phyloP scores from a whole-genome alignment of 495 filamentous ascomycete species.

The Parathielavia hyrcaniae region DNA sequence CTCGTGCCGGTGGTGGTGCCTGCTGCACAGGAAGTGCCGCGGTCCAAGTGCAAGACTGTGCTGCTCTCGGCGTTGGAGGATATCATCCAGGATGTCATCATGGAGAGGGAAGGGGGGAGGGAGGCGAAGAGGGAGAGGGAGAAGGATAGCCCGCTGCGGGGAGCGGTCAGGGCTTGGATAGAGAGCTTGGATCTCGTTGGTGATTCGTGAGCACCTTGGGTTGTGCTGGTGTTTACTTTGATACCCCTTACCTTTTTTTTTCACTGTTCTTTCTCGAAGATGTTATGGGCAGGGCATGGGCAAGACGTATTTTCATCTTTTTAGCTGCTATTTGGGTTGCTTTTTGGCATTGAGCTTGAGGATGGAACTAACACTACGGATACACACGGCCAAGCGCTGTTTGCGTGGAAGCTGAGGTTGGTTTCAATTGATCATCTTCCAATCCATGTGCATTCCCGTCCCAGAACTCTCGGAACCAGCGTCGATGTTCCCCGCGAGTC shows the following conservation, averaged over 20 bases:
- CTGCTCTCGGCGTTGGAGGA: conserved; percentile 43
- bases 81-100: conserved; percentile 44
- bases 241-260: conserved; percentile 5
- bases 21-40: conserved; percentile 35
- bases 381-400: too few relatives aligned
- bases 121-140: conserved; percentile 16
- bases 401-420: too few relatives aligned
- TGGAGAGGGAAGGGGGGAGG: conserved; percentile 24
- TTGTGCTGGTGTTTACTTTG: neutral
- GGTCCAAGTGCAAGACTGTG: conserved; percentile 45
- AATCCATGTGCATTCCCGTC: too few relatives aligned
- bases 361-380: too few relatives aligned
- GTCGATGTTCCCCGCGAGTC: too few relatives aligned
- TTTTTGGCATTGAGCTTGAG: too few relatives aligned
- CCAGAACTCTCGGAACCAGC: too few relatives aligned
- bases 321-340: too few relatives aligned
- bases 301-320: too few relatives aligned
- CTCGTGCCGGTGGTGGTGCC: neutral
- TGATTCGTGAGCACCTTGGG: neutral
- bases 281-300: too few relatives aligned
- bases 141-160: conserved; percentile 37
- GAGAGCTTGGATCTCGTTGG: conserved; percentile 37
- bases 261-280: neutral
- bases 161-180: conserved; percentile 43
- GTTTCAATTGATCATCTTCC: too few relatives aligned